phyloP scores from a whole-genome alignment of 2,329 filamentous ascomycete genomes.

The Aspergillus candidus region DNA sequence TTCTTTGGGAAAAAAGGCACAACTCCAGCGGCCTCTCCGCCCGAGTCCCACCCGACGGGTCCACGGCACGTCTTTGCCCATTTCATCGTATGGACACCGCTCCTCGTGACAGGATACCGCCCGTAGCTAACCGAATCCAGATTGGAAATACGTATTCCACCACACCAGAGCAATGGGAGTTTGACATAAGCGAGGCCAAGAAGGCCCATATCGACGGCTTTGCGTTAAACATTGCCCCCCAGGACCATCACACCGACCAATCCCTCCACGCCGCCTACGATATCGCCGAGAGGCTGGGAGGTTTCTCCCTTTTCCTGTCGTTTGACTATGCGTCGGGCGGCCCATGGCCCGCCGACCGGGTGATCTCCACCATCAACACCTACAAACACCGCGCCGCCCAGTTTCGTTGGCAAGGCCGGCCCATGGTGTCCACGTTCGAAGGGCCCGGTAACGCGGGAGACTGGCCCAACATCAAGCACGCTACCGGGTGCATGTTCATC shows the following conservation, averaged over 20 bases:
- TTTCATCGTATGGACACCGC: constrained; percentile 24
- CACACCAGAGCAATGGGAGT: constrained; percentile 19
- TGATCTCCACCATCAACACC: constrained; percentile 22
- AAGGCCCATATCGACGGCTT: constrained; percentile 29
- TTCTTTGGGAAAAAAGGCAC: not conserved
- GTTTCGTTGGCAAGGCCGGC: constrained; percentile 24
- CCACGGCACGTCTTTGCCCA: constrained; percentile 30
- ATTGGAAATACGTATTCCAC: constrained; percentile 23
- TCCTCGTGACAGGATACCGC: not conserved
- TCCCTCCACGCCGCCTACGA: constrained; percentile 25
- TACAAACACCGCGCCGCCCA: constrained; percentile 22
- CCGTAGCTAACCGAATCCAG: constrained; percentile 8
- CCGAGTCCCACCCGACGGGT: constrained; percentile 4
- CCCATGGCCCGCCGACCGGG: constrained; percentile 22
- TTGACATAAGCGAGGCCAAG: constrained; percentile 23
- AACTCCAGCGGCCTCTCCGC: constrained; percentile 5
- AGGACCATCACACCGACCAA: constrained; percentile 25
- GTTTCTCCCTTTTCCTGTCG: constrained; percentile 30
- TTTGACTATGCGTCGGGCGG: constrained; percentile 30
- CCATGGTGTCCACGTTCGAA: constrained; percentile 41
- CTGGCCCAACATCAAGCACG: constrained; percentile 39
- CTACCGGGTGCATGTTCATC: constrained; percentile 39
- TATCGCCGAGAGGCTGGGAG: constrained; percentile 22
- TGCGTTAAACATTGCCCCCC: constrained; percentile 27
- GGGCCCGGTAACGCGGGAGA: constrained; percentile 37